phyloP scores from a whole-genome alignment of 1,284 basidiomycete species.

The Paramarasmius palmivorus region DNA sequence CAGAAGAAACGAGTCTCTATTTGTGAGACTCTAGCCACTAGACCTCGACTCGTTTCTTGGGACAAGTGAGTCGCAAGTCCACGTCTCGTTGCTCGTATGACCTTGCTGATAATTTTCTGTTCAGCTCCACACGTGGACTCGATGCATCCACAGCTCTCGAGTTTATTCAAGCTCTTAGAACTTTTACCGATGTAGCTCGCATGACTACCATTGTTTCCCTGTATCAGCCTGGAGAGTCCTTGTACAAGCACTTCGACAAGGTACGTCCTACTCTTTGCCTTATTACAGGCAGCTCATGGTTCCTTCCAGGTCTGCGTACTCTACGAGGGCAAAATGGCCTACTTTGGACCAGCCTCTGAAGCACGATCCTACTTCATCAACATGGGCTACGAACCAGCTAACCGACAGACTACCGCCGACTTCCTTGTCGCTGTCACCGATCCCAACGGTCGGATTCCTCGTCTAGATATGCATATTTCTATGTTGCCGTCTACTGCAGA shows the following conservation, averaged over 20 bases:
- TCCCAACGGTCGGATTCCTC: constrained; percentile 52
- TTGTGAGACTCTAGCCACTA: constrained; percentile 64
- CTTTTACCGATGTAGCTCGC: constrained; percentile 56
- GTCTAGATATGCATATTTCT: constrained; percentile 42
- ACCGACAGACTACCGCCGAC: constrained; percentile 58
- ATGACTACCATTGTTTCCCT: constrained; percentile 64
- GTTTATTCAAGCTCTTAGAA: constrained; percentile 62
- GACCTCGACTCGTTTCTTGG: constrained; percentile 65
- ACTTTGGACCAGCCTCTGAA: constrained; percentile 62
- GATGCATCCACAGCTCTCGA: constrained; percentile 70
- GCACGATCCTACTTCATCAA: constrained; percentile 70
- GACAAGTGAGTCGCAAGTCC: constrained; percentile 70
- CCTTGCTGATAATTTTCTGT: constrained; percentile 2
- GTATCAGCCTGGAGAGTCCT: constrained; percentile 69
- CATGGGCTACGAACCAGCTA: constrained; percentile 57
- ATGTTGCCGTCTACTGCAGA: constrained; percentile 62
- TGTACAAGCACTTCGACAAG: constrained; percentile 70
- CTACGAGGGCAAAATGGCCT: constrained; percentile 70
- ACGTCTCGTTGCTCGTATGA: not conserved
- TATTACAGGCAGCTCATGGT: constrained; percentile 21
- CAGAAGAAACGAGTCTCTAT: constrained; percentile 82
- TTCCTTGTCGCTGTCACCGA: constrained; percentile 61
- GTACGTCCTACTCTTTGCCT: constrained; percentile 42
- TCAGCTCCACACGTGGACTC: constrained; percentile 55
- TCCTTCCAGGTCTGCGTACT: constrained; percentile 42